Percentiles rank a stretch among this genome's conserved stretches.
These are phyloP conservation scores for Heimioporus sp. DNA, from an alignment of 768 basidiomycete species.

Conservation along the genomic window DNA sequence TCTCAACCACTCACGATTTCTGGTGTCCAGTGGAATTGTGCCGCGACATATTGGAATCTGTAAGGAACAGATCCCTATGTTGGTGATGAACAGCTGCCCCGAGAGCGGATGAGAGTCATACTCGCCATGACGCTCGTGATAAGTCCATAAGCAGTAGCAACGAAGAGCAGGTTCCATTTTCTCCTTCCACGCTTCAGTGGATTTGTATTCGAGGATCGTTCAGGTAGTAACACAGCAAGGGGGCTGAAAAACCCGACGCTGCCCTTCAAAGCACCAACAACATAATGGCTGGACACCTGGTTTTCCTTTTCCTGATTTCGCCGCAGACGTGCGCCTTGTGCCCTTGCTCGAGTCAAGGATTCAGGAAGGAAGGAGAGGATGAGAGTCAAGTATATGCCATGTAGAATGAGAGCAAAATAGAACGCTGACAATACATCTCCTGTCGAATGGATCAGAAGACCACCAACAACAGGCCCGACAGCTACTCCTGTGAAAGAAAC, in stretches of 20 bases:
- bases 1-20: conserved; percentile 47
- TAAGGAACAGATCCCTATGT: conserved; percentile 53
- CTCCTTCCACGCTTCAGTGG: conserved; percentile 40
- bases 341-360: conserved; percentile 57
- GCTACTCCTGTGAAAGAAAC: conserved; percentile 73
- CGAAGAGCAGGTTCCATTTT: conserved; percentile 65
- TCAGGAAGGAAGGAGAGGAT: conserved; percentile 72
- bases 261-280: conserved; percentile 32
- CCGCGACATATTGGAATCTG: conserved; percentile 64
- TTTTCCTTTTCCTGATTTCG: conserved; percentile 10
- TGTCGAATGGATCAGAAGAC: conserved; percentile 58
- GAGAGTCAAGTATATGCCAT: conserved; percentile 47
- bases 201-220: conserved; percentile 27
- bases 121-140: conserved; percentile 46
- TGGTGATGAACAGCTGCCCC: background rate
- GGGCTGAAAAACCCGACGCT: conserved; percentile 69
- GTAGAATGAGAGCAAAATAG: conserved; percentile 56
- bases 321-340: conserved; percentile 25
- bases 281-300: background rate
- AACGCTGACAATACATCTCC: conserved; percentile 62
- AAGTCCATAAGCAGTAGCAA: conserved; percentile 54
- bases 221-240: conserved; percentile 61
- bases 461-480: conserved; percentile 72
- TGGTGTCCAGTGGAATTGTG: conserved; percentile 63
- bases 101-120: background rate